Percentiles rank a stretch among this genome's conserved stretches.
Conservation (phyloP, 768 basidiomycete species). For the Lactarius indigo region DNA sequence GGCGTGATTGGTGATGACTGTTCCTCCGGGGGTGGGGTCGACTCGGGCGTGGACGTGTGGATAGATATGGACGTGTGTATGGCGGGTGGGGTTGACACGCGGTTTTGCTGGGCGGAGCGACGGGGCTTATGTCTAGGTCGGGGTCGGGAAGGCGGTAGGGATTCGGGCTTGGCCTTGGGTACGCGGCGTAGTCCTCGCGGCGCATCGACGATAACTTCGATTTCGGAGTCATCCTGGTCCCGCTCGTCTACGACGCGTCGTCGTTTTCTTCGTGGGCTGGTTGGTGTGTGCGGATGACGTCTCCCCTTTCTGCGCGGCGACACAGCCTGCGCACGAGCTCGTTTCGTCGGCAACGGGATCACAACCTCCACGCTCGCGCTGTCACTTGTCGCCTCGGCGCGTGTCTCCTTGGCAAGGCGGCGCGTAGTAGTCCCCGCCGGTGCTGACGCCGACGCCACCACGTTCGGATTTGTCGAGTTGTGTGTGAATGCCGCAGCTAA, state of each 20-base stretch:
- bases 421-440: not conserved
- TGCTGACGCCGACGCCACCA: not conserved
- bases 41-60: not conserved
- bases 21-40: not conserved
- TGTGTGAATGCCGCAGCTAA: slow-evolving; percentile 9
- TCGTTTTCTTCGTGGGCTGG: slow-evolving; percentile 2
- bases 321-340: too few relatives aligned
- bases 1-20: not conserved
- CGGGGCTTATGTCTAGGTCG: not conserved
- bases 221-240: not conserved
- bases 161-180: not conserved
- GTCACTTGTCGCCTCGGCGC: not conserved
- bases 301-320: slow-evolving; percentile 2
- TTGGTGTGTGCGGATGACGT: not conserved
- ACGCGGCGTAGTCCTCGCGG: not conserved
- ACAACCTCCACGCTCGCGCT: not conserved
- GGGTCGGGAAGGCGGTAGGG: not conserved
- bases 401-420: not conserved
- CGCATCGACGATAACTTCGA: not conserved
- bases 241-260: not conserved
- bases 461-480: slow-evolving; percentile 9
- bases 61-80: not conserved
- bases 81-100: not conserved
- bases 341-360: not conserved
- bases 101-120: not conserved